These are phyloP conservation scores for Colletotrichum filicis DNA, from an alignment of 2,329 filamentous ascomycete genomes.

Conservation along the genomic window DNA sequence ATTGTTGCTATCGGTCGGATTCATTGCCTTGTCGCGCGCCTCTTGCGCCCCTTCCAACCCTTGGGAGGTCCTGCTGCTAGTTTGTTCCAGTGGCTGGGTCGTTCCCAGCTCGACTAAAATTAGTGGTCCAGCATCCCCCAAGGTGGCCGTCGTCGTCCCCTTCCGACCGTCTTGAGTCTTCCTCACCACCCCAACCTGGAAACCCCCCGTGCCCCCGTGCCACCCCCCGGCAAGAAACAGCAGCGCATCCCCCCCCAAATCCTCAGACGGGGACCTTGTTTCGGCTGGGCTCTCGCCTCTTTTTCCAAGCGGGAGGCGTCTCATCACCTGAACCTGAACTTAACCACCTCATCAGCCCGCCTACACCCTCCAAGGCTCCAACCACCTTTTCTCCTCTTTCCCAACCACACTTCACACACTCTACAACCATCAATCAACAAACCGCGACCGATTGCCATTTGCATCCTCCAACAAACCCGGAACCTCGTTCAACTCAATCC, in stretches of 20 bases:
- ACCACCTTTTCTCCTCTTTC: conserved; percentile 35
- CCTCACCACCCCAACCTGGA: not conserved
- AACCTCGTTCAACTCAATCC: conserved; percentile 7
- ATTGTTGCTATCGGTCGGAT: not conserved
- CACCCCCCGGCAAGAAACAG: conserved; percentile 8
- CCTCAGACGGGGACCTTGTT: conserved; percentile 36
- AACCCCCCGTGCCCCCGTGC: conserved; percentile 1
- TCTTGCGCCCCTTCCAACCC: not conserved
- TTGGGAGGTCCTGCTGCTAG: conserved; percentile 12
- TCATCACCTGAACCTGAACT: conserved; percentile 35
- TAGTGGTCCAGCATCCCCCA: conserved; percentile 29
- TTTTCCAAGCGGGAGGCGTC: conserved; percentile 27
- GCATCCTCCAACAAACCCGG: conserved; percentile 14
- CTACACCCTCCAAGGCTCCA: conserved; percentile 31
- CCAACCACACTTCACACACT: conserved; percentile 25
- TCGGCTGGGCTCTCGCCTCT: conserved; percentile 35
- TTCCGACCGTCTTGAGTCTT: not conserved
- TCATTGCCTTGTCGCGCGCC: not conserved
- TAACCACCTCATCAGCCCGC: conserved; percentile 35
- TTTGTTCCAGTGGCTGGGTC: conserved; percentile 33
- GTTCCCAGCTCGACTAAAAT: conserved; percentile 34
- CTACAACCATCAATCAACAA: conserved; percentile 16
- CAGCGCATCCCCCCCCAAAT: conserved; percentile 30
- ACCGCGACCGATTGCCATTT: conserved; percentile 13
- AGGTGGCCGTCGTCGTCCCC: conserved; percentile 13